Conservation (phyloP, 202 grass and related monocot genomes). For the Zizania palustris region DNA sequence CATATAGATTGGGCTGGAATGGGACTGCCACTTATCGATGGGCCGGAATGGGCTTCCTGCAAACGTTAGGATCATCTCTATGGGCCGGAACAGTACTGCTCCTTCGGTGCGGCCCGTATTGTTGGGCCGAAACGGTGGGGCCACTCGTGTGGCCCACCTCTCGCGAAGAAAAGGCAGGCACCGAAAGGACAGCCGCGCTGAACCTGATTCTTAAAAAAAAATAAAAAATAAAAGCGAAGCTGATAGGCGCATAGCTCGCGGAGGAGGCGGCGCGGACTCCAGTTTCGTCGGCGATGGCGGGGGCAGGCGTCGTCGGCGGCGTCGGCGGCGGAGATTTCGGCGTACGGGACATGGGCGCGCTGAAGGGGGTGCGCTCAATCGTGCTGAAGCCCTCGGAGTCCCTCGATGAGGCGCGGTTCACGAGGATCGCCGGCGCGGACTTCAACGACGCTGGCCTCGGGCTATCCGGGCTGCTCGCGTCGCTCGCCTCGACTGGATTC, state of each 20-base stretch:
- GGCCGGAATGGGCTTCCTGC: too few species aligned
- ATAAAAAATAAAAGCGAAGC: background rate
- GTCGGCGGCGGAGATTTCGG: background rate
- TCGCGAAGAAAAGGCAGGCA: background rate
- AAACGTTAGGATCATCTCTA: too few species aligned
- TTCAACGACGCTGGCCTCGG: constrained; percentile 68
- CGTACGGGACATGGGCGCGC: constrained; percentile 26
- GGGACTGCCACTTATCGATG: too few species aligned
- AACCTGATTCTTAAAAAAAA: constrained; percentile 12
- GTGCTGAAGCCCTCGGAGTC: constrained; percentile 80
- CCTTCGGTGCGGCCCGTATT: too few species aligned
- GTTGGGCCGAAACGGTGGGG: too few species aligned
- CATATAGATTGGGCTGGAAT: too few species aligned
- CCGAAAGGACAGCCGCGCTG: constrained; percentile 2
- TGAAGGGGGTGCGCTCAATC: constrained; percentile 64
- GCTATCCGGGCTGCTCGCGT: constrained; percentile 51
- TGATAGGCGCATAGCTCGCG: background rate
- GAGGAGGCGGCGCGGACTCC: constrained; percentile 20
- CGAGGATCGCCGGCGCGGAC: constrained; percentile 67
- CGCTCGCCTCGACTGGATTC: constrained; percentile 68
- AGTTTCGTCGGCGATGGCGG: constrained; percentile 23
- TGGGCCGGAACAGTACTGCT: too few species aligned
- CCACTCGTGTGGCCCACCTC: background rate
- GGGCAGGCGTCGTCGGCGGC: background rate
- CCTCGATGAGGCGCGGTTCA: constrained; percentile 54